A percentile compares a stretch with the other conserved stretches of the same genome.
Evolutionary conservation across 192 early-diverging fungal species (phyloP).

Genomic region (Paraglomus brasilianum): DNA sequence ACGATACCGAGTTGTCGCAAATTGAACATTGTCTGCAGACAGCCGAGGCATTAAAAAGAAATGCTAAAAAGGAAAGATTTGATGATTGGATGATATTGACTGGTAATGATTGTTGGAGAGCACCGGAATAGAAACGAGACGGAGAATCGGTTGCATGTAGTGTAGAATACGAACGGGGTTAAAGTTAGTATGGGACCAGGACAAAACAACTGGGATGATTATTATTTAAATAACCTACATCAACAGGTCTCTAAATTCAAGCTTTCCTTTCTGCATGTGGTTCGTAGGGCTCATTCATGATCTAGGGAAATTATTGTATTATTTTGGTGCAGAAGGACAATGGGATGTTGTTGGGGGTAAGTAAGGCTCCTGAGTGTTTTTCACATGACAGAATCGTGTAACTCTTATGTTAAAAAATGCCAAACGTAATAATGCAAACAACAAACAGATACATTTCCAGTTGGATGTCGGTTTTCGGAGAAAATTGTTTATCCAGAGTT

Average conservation of each 20-base stretch:
- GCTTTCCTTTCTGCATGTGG: too few species aligned
- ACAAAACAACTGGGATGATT: too few species aligned
- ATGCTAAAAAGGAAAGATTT: conserved; percentile 39
- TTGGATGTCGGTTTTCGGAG: conserved; percentile 44
- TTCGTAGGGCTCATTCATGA: conserved; percentile 47
- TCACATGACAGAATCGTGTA: too few species aligned
- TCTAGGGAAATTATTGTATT: conserved; percentile 48
- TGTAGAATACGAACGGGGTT: too few species aligned
- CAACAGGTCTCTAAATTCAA: too few species aligned
- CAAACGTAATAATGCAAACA: conserved; percentile 18
- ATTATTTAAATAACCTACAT: too few species aligned
- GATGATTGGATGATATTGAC: conserved; percentile 46
- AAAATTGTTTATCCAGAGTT: conserved; percentile 46
- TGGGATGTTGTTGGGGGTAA: conserved; percentile 43
- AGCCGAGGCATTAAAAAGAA: conserved; percentile 46
- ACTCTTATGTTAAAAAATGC: too few species aligned
- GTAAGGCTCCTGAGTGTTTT: not conserved
- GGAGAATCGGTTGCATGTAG: too few species aligned
- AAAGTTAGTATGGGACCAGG: too few species aligned
- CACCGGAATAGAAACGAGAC: too few species aligned
- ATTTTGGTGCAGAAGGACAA: conserved; percentile 44
- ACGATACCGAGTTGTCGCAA: conserved; percentile 51
- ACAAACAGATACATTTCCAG: conserved; percentile 56
- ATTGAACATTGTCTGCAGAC: conserved; percentile 52
- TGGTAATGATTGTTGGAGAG: conserved; percentile 7